phyloP scores from a whole-genome alignment of 129 eudicot genomes.

The Chrysanthemum makinoi region DNA sequence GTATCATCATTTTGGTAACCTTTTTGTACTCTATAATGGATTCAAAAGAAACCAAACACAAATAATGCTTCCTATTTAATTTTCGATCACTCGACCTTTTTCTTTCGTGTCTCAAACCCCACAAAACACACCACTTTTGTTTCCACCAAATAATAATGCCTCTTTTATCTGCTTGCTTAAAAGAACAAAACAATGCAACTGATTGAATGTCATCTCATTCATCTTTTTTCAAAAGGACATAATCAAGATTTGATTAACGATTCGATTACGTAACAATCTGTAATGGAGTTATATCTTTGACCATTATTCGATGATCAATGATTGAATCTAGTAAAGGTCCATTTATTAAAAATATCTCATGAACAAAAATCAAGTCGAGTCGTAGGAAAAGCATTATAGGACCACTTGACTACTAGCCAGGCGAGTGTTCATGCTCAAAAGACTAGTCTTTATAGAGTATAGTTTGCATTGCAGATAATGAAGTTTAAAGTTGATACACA shows the following conservation, averaged over 20 bases:
- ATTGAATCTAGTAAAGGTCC: slow-evolving; percentile 1
- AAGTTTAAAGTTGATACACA: background rate
- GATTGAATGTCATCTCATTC: slow-evolving; percentile 20
- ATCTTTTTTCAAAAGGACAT: slow-evolving; percentile 31
- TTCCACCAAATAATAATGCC: slow-evolving; percentile 40
- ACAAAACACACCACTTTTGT: slow-evolving; percentile 30
- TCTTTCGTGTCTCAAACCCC: slow-evolving; percentile 30
- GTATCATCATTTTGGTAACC: slow-evolving; percentile 17
- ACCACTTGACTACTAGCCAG: background rate
- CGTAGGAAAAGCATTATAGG: background rate
- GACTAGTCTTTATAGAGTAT: too few species aligned
- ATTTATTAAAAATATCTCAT: background rate
- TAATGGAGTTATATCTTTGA: slow-evolving; percentile 34
- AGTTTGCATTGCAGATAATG: too few species aligned
- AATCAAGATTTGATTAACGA: slow-evolving; percentile 24
- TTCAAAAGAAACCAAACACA: slow-evolving; percentile 18
- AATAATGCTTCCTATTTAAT: slow-evolving; percentile 19
- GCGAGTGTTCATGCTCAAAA: too few species aligned
- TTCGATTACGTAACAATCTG: slow-evolving; percentile 25
- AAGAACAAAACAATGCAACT: slow-evolving; percentile 18
- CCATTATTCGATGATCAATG: slow-evolving; percentile 22
- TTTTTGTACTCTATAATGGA: slow-evolving; percentile 19
- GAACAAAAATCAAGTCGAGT: background rate
- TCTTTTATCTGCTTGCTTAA: slow-evolving; percentile 25
- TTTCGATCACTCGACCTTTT: background rate